Percentiles rank a stretch among this genome's conserved stretches.
phyloP scores from a whole-genome alignment of 768 basidiomycete genomes.

The Naganishia onofrii region DNA sequence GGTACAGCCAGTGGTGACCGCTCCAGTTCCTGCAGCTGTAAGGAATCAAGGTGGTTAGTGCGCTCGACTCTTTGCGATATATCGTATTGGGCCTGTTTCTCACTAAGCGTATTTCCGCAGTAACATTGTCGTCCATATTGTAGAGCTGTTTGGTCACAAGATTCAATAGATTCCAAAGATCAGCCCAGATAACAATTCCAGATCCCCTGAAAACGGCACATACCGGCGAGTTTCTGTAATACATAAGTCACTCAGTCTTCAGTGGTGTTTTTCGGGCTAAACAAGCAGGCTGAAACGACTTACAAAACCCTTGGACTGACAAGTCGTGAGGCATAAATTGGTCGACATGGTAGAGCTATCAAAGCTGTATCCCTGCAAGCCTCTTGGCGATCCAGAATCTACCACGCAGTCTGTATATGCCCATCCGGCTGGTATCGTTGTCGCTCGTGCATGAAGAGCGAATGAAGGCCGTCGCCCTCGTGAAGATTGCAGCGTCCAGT shows the following conservation, averaged over 20 bases:
- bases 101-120: slow-evolving; percentile 26
- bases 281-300: not conserved
- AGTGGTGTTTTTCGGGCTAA: not conserved
- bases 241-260: not conserved
- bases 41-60: not conserved
- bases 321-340: slow-evolving; percentile 14
- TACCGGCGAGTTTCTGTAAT: slow-evolving; percentile 4
- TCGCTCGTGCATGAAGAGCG: slow-evolving; percentile 6
- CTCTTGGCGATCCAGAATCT: not conserved
- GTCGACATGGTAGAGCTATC: not conserved
- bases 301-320: slow-evolving; percentile 18
- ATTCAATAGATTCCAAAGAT: not conserved
- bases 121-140: slow-evolving; percentile 24
- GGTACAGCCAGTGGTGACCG: slow-evolving; percentile 8
- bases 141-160: not conserved
- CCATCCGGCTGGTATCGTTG: slow-evolving; percentile 22
- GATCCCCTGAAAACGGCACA: not conserved
- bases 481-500: not conserved
- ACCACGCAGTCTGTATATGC: slow-evolving; percentile 6
- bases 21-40: slow-evolving; percentile 3
- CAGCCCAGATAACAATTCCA: not conserved
- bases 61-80: not conserved
- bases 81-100: not conserved
- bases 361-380: slow-evolving; percentile 1
- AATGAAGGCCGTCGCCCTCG: not conserved